phyloP scores from a whole-genome alignment of 75 land plant species.

The Isoetes taiwanensis region DNA sequence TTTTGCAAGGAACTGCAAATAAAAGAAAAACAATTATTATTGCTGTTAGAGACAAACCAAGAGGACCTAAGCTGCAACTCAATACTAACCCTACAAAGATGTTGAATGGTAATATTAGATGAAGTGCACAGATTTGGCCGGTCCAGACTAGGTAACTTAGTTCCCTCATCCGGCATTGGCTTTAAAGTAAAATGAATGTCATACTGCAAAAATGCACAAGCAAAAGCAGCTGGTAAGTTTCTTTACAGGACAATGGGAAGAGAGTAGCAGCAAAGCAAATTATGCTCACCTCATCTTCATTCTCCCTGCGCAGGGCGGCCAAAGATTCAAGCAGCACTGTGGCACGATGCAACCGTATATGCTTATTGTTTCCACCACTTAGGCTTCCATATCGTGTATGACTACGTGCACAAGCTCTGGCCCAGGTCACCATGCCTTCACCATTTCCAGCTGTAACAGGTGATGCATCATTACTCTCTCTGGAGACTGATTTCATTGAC shows the following conservation, averaged over 20 bases:
- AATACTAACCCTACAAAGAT: too few species aligned
- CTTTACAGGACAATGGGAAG: too few species aligned
- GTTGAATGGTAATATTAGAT: constrained; percentile 22
- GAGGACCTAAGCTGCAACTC: too few species aligned
- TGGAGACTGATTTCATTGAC: constrained; percentile 14
- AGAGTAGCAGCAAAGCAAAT: too few species aligned
- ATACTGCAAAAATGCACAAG: constrained; percentile 29
- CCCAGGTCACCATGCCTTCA: constrained; percentile 13
- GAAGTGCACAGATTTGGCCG: constrained; percentile 58
- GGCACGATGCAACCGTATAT: constrained; percentile 7
- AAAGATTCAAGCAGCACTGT: constrained; percentile 12
- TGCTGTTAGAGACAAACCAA: too few species aligned
- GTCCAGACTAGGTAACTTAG: constrained; percentile 32
- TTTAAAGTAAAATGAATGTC: constrained; percentile 49
- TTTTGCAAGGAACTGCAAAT: too few species aligned
- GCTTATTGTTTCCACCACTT: constrained; percentile 21
- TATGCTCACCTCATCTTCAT: constrained; percentile 1
- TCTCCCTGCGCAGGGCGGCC: not conserved
- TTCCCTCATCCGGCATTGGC: constrained; percentile 32
- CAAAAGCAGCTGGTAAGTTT: too few species aligned
- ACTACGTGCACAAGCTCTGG: constrained; percentile 14
- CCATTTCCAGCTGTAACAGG: constrained; percentile 1
- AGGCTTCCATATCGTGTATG: constrained; percentile 1
- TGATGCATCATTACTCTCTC: constrained; percentile 19
- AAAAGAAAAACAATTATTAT: too few species aligned